Evolutionary conservation across 495 filamentous ascomycete genomes (phyloP).

Genomic region (Penicillium diatomitis): DNA sequence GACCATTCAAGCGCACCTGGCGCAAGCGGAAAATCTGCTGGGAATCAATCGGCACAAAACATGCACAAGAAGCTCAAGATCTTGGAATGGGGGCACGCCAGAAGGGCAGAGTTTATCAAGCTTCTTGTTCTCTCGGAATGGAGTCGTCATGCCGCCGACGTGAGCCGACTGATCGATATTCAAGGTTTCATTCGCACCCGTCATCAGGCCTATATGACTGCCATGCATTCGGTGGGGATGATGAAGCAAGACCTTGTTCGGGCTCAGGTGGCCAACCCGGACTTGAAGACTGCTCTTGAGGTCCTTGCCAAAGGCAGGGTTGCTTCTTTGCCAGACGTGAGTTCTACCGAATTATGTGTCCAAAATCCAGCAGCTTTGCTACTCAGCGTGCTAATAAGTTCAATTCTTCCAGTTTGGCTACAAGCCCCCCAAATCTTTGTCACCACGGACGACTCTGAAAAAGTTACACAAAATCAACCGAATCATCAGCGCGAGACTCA

Average conservation of each 20-base stretch:
- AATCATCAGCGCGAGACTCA: slow-evolving; percentile 67
- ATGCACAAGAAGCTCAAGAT: slow-evolving; percentile 69
- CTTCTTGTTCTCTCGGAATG: slow-evolving; percentile 79
- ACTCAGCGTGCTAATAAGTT: no score
- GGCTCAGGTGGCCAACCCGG: slow-evolving; percentile 71
- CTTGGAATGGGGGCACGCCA: slow-evolving; percentile 59
- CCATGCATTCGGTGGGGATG: slow-evolving; percentile 52
- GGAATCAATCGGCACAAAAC: slow-evolving; percentile 56
- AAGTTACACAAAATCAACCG: slow-evolving; percentile 74
- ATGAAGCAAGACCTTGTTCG: slow-evolving; percentile 57
- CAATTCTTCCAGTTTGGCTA: slow-evolving; percentile 52
- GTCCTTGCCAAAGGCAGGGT: slow-evolving; percentile 68
- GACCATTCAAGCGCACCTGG: slow-evolving; percentile 15
- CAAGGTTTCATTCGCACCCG: slow-evolving; percentile 59
- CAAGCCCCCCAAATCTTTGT: slow-evolving; percentile 62
- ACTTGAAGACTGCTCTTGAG: slow-evolving; percentile 81
- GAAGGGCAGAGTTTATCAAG: slow-evolving; percentile 75
- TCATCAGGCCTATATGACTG: slow-evolving; percentile 43
- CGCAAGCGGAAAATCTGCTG: slow-evolving; percentile 43
- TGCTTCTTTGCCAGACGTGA: slow-evolving; percentile 66
- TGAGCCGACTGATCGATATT: slow-evolving; percentile 79
- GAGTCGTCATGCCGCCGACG: slow-evolving; percentile 66
- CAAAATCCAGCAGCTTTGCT: not conserved
- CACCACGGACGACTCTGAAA: slow-evolving; percentile 53
- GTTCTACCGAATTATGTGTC: slow-evolving; percentile 13